These are phyloP conservation scores for Aspergillus ostianus DNA, from an alignment of 495 filamentous ascomycete genomes.

Conservation along the genomic window DNA sequence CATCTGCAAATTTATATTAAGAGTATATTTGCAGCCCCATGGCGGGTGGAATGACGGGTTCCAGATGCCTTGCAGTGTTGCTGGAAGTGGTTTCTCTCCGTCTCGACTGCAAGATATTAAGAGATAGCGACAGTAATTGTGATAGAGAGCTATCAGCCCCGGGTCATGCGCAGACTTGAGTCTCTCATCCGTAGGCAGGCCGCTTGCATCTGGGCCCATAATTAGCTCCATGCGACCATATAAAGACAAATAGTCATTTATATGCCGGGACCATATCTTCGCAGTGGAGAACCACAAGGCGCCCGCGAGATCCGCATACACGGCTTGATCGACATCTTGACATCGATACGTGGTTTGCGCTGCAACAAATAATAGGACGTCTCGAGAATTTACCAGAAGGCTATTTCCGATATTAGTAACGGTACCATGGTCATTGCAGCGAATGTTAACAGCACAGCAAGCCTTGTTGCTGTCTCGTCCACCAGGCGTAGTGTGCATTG, in stretches of 20 bases:
- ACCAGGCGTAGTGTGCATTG: constrained; percentile 41
- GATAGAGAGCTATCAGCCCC: constrained; percentile 40
- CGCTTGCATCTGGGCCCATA: constrained; percentile 20
- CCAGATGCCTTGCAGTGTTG: constrained; percentile 59
- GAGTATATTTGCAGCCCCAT: constrained; percentile 57
- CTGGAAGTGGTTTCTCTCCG: constrained; percentile 39
- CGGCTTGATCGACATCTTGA: constrained; percentile 22
- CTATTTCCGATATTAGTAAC: constrained; percentile 31
- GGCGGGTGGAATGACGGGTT: constrained; percentile 48
- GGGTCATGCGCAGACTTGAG: constrained; percentile 30
- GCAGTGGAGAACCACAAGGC: constrained; percentile 20
- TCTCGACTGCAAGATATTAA: constrained; percentile 45
- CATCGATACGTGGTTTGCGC: constrained; percentile 42
- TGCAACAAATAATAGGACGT: constrained; percentile 37
- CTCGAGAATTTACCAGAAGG: constrained; percentile 26
- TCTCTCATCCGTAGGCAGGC: constrained; percentile 32
- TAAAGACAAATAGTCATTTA: constrained; percentile 32
- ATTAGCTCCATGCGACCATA: constrained; percentile 33
- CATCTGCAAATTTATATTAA: constrained; percentile 61
- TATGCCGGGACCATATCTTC: constrained; percentile 28
- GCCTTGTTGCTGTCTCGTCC: constrained; percentile 31
- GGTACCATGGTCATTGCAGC: constrained; percentile 22
- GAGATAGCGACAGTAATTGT: constrained; percentile 49
- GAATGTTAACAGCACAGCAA: constrained; percentile 31
- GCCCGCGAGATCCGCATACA: constrained; percentile 23